Conservation (phyloP, 2,329 filamentous ascomycete genomes). For the Fusarium incarnatum region DNA sequence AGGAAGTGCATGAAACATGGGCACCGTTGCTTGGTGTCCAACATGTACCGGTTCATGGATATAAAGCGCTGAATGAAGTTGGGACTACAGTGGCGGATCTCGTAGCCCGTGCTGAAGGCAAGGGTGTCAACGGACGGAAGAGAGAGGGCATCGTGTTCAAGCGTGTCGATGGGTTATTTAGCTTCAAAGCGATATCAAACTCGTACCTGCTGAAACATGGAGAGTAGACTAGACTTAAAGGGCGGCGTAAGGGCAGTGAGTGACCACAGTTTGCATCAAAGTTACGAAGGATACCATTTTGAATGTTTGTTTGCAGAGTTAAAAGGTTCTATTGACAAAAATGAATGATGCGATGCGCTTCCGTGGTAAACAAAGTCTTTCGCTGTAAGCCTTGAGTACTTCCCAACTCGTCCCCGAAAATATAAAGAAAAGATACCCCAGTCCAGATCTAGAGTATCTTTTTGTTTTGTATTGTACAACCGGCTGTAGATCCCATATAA, state of each 20-base stretch:
- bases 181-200: conserved; percentile 46
- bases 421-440: conserved; percentile 25
- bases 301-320: conserved; percentile 42
- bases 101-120: conserved; percentile 37
- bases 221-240: conserved; percentile 19
- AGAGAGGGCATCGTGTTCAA: conserved; percentile 45
- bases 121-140: conserved; percentile 38
- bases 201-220: conserved; percentile 46
- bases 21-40: conserved; percentile 44
- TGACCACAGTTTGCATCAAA: conserved; percentile 25
- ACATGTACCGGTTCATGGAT: conserved; percentile 50
- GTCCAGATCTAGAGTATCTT: neutral
- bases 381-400: conserved; percentile 31
- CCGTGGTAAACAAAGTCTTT: conserved; percentile 46
- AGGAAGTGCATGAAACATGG: conserved; percentile 44
- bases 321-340: conserved; percentile 49
- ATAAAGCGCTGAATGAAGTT: conserved; percentile 26
- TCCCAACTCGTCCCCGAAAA: conserved; percentile 27
- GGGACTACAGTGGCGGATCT: conserved; percentile 31
- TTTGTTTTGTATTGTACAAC: conserved; percentile 26
- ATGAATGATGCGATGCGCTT: conserved; percentile 46
- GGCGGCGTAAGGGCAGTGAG: neutral
- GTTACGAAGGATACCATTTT: conserved; percentile 44
- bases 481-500: conserved; percentile 8
- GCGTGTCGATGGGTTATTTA: conserved; percentile 34